These are phyloP conservation scores for Asterophora lycoperdoides DNA, from an alignment of 768 basidiomycete species.

Conservation along the genomic window DNA sequence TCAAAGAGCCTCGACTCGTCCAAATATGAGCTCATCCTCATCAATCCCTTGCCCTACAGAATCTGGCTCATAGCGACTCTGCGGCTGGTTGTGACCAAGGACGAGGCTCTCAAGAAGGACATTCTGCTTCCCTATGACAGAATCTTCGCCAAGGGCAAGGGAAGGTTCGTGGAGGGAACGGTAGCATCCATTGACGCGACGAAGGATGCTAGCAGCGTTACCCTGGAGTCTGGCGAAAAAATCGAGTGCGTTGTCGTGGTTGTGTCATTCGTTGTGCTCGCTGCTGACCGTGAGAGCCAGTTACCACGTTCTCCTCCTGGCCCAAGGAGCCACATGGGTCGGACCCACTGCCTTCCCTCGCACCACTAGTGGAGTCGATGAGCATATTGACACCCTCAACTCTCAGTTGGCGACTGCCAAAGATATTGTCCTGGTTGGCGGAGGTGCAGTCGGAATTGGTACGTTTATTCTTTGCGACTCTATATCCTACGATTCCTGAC, in stretches of 20 bases:
- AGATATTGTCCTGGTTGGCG: conserved; percentile 51
- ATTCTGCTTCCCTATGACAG: conserved; percentile 52
- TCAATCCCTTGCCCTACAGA: conserved; percentile 49
- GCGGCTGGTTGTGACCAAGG: conserved; percentile 47
- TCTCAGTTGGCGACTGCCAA: conserved; percentile 33
- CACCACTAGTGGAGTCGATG: conserved; percentile 24
- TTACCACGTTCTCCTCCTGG: conserved; percentile 58
- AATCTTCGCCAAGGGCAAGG: conserved; percentile 46
- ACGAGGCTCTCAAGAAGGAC: conserved; percentile 39
- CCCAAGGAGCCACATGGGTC: conserved; percentile 52
- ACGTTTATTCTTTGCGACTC: conserved; percentile 9
- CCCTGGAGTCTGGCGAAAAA: conserved; percentile 48
- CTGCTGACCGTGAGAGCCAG: conserved; percentile 6
- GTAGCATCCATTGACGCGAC: conserved; percentile 30
- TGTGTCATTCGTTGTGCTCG: neutral
- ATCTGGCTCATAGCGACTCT: conserved; percentile 47
- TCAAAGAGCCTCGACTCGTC: conserved; percentile 45
- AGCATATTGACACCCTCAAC: conserved; percentile 27
- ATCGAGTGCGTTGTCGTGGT: conserved; percentile 25
- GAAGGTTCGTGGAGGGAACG: conserved; percentile 41
- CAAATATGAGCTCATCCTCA: conserved; percentile 49
- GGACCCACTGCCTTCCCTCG: conserved; percentile 47
- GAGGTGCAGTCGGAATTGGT: conserved; percentile 55
- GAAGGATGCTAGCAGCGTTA: conserved; percentile 36
- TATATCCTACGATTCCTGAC: neutral